Evolutionary conservation across 805 yeast species (phyloP), one percentile per base, ranked within the genome.

Genomic region (Candida sphagnicola): DNA sequence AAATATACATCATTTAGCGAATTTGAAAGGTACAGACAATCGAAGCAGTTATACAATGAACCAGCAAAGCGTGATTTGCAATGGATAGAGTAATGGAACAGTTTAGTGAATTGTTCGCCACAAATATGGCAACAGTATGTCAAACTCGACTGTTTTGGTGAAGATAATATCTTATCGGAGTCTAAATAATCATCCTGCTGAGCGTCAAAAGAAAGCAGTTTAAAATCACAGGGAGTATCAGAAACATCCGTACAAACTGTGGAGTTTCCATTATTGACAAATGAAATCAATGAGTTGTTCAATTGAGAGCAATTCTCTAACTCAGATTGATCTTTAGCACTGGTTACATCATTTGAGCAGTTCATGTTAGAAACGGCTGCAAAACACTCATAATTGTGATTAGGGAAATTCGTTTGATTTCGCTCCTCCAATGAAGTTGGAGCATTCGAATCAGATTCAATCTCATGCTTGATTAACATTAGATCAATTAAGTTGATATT

Each of bases 121-220:
- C 47, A 49, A 10, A 45, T 39, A 14, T 42, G 42, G 12, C 28
- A 19, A n/a, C 12, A 6, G 16, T 21, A 31, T 16, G 4, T 13
- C 11, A 13, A n/a, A n/a, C 19, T 23, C 21, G 24, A 10, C 8
- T 6, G 6, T 21, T 21, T 21, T 21, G 24, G 24, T 21, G 24
- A 21, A 6, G 10, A 21, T 10, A 21, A 21, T 6, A 21, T 21
- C 6, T 21, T 10, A 10, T 21, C 24, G 10, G 24, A 21, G 6
- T 6, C 10, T 6, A 21, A 21, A 6, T 21, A 10, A 6, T 21
- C 8, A 21, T 21, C 8, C 10, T n/a, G n/a, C n/a, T n/a, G n/a
- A n/a, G n/a, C n/a, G n/a, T n/a, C n/a, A n/a, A n/a, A n/a, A n/a
- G n/a, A n/a, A n/a, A n/a, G n/a, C n/a, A n/a, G n/a, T n/a, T n/a